These are phyloP conservation scores for Venturia asperata DNA, from an alignment of 2,329 filamentous ascomycete species.

Conservation along the genomic window DNA sequence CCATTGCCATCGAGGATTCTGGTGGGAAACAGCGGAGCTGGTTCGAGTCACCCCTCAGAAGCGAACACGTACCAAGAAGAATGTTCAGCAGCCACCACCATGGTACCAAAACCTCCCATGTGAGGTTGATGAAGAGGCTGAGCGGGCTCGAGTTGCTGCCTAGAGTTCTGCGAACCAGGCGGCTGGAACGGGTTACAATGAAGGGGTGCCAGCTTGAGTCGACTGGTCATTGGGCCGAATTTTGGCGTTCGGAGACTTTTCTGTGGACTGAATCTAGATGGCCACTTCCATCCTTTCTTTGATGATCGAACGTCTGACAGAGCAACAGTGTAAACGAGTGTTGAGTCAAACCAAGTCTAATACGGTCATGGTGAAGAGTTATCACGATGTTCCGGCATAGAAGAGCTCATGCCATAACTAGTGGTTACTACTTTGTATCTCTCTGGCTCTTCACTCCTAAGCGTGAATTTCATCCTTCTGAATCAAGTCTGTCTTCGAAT, in stretches of 20 bases:
- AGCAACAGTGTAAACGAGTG: too few species aligned
- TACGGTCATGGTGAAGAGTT: background rate
- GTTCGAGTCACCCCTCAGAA: conserved; percentile 7
- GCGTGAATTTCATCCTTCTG: background rate
- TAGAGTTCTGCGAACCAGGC: background rate
- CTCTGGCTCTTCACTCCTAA: background rate
- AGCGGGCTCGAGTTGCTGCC: conserved; percentile 4
- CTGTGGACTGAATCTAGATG: background rate
- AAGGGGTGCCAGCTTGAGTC: background rate
- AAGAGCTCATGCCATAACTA: too few species aligned
- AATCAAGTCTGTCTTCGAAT: background rate
- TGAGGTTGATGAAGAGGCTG: conserved; percentile 9
- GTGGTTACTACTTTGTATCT: background rate
- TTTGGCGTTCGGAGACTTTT: background rate
- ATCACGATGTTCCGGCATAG: background rate
- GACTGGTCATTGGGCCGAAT: background rate
- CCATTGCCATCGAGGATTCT: conserved; percentile 16
- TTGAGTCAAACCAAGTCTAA: too few species aligned
- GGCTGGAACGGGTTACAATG: background rate
- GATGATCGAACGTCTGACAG: too few species aligned
- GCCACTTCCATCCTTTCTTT: too few species aligned
- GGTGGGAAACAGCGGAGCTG: conserved; percentile 12
- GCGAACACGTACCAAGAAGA: background rate
- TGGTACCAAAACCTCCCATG: conserved; percentile 6
- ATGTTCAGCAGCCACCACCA: background rate